A percentile compares a stretch with the other conserved stretches of the same genome.
Conservation (phyloP, 2,329 filamentous ascomycete genomes). For the Xylaria sp. region DNA sequence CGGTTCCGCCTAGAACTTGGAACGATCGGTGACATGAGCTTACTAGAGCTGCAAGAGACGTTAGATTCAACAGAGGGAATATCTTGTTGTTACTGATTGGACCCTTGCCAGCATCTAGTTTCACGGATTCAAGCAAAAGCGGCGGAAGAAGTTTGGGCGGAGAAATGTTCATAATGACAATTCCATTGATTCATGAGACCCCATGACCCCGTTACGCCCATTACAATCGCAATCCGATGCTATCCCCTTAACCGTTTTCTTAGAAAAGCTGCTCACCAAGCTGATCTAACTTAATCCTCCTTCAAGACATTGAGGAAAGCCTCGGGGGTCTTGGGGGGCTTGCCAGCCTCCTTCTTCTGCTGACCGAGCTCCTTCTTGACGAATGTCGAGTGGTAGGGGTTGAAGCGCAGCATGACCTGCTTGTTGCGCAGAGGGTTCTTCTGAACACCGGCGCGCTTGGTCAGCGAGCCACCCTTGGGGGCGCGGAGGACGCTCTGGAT, state of each 20-base stretch:
- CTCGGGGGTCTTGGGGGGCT: constrained; percentile 60
- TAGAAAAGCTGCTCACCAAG: constrained; percentile 52
- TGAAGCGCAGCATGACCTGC: constrained; percentile 97
- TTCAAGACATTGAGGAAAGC: constrained; percentile 46
- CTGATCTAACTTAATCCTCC: constrained; percentile 47
- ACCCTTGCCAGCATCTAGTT: background rate
- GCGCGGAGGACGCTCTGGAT: constrained; percentile 95
- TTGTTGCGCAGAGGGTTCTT: constrained; percentile 99
- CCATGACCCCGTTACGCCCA: constrained; percentile 50
- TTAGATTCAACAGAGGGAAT: background rate
- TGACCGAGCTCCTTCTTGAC: constrained; percentile 85
- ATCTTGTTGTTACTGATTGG: constrained; percentile 1
- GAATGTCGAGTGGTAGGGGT: constrained; percentile 95
- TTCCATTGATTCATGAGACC: constrained; percentile 49
- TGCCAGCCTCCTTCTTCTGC: constrained; percentile 69
- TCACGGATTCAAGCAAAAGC: constrained; percentile 4
- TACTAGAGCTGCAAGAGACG: background rate
- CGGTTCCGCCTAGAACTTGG: too few relatives aligned
- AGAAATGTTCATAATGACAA: constrained; percentile 45
- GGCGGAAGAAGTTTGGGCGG: constrained; percentile 14
- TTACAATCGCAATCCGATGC: constrained; percentile 44
- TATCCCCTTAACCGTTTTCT: constrained; percentile 35
- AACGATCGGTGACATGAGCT: background rate
- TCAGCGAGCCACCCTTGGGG: constrained; percentile 87
- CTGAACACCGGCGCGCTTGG: constrained; percentile 91